A percentile compares a stretch with the other conserved stretches of the same genome.
phyloP scores from a whole-genome alignment of 2,329 filamentous ascomycete species.

The Penicillium sclerotiorum region DNA sequence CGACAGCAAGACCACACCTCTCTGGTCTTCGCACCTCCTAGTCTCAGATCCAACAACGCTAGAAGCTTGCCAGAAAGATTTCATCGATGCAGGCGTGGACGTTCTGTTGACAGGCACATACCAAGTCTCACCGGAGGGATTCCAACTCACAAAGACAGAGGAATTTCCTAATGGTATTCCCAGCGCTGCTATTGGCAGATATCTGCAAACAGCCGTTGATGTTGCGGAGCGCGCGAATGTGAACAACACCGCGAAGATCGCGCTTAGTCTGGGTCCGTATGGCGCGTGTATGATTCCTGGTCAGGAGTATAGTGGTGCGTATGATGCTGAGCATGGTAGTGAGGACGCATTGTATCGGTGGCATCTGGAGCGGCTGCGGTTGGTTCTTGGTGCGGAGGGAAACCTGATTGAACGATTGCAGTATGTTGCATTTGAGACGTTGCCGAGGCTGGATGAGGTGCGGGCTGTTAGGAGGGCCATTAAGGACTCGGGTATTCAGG shows the following conservation, averaged over 20 bases:
- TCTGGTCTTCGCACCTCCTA: slow-evolving; percentile 71
- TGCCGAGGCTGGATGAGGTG: slow-evolving; percentile 66
- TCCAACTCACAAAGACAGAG: slow-evolving; percentile 52
- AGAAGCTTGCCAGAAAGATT: slow-evolving; percentile 58
- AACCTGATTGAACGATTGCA: slow-evolving; percentile 47
- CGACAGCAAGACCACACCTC: slow-evolving; percentile 50
- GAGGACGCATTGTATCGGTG: slow-evolving; percentile 54
- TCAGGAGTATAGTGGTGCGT: slow-evolving; percentile 66
- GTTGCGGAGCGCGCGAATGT: slow-evolving; percentile 40
- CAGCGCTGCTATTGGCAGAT: slow-evolving; percentile 42
- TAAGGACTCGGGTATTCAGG: slow-evolving; percentile 23
- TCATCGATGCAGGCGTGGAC: slow-evolving; percentile 60
- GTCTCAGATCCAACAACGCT: slow-evolving; percentile 57
- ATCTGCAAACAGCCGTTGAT: slow-evolving; percentile 44
- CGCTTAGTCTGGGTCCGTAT: slow-evolving; percentile 67
- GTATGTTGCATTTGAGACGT: slow-evolving; percentile 67
- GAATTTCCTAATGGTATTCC: slow-evolving; percentile 50
- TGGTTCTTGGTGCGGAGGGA: slow-evolving; percentile 51
- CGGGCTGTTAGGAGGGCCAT: slow-evolving; percentile 50
- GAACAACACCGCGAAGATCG: slow-evolving; percentile 31
- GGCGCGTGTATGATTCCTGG: slow-evolving; percentile 66
- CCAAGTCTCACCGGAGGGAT: slow-evolving; percentile 62
- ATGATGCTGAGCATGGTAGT: slow-evolving; percentile 55
- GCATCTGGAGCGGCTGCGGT: slow-evolving; percentile 58
- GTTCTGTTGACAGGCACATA: slow-evolving; percentile 70